Percentiles rank a stretch among this genome's conserved stretches.
Conservation (phyloP, 768 basidiomycete genomes). For the Clathrus columnatus region DNA sequence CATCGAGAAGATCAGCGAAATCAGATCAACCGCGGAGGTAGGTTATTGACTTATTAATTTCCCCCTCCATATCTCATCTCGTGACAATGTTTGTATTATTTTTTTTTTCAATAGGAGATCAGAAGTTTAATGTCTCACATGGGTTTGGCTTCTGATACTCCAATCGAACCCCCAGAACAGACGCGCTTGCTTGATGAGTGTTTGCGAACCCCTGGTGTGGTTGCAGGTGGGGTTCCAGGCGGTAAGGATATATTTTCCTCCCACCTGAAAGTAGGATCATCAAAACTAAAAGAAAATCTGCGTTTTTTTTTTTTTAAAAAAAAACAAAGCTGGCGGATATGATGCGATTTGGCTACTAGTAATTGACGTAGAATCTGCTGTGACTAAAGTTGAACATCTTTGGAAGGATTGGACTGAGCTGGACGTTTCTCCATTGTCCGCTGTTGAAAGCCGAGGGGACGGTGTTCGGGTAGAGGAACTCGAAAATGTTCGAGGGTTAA, state of each 20-base stretch:
- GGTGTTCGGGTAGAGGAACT: slow-evolving; percentile 60
- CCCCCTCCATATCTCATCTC: slow-evolving; percentile 7
- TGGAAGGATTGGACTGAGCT: slow-evolving; percentile 59
- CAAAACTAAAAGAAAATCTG: background rate
- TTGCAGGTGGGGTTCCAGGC: slow-evolving; percentile 94
- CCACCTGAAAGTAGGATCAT: no score
- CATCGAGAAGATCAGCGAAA: background rate
- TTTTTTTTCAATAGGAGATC: slow-evolving; percentile 43
- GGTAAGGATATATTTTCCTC: slow-evolving; percentile 41
- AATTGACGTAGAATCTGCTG: slow-evolving; percentile 47
- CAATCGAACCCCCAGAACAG: slow-evolving; percentile 88
- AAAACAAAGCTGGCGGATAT: slow-evolving; percentile 95
- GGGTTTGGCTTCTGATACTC: slow-evolving; percentile 67
- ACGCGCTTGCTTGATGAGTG: slow-evolving; percentile 76
- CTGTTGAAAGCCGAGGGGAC: slow-evolving; percentile 56
- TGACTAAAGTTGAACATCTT: slow-evolving; percentile 52
- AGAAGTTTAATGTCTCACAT: slow-evolving; percentile 76
- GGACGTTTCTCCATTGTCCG: slow-evolving; percentile 62
- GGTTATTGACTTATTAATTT: no score
- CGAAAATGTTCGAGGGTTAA: slow-evolving; percentile 48
- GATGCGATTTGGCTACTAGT: slow-evolving; percentile 95
- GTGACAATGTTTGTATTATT: background rate
- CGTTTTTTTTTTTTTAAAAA: background rate
- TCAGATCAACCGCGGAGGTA: slow-evolving; percentile 28
- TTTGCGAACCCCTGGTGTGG: slow-evolving; percentile 67